These are phyloP conservation scores for Lojkania enalia DNA, from an alignment of 2,329 filamentous ascomycete species.

Conservation along the genomic window DNA sequence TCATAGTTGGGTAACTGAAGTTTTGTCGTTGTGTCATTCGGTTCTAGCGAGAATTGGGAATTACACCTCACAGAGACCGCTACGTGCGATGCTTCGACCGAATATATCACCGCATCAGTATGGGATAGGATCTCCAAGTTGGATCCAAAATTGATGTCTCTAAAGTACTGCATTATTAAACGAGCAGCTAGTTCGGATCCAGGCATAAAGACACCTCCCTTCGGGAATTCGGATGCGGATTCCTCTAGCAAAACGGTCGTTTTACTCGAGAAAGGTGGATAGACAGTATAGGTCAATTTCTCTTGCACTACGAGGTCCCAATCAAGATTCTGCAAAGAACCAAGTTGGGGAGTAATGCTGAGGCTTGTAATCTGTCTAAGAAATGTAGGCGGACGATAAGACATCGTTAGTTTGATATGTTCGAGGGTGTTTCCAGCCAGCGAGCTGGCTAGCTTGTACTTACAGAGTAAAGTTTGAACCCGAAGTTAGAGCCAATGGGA, in stretches of 20 bases:
- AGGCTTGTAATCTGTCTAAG: not conserved
- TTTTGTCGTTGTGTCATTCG: not conserved
- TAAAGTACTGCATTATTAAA: not conserved
- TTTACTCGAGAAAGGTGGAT: not conserved
- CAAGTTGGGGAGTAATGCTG: not conserved
- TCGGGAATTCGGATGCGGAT: not conserved
- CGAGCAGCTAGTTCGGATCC: not conserved
- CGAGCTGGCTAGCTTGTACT: not conserved
- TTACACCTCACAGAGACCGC: not conserved
- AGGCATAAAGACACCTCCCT: not conserved
- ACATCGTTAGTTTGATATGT: not conserved
- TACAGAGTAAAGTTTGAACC: not conserved
- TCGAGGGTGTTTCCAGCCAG: not conserved
- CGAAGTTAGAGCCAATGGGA: not conserved
- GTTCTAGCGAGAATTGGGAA: not conserved
- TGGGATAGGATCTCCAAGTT: not conserved
- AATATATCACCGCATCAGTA: not conserved
- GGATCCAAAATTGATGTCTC: not conserved
- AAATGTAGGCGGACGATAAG: not conserved
- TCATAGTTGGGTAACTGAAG: not conserved
- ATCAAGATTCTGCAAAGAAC: not conserved
- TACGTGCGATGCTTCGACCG: not conserved
- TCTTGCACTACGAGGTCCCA: not conserved
- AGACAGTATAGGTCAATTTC: not conserved
- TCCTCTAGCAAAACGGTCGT: not conserved